A percentile compares a stretch with the other conserved stretches of the same genome.
Conservation (phyloP, 164 flowering plant genomes). For the Magnolia officinalis region DNA sequence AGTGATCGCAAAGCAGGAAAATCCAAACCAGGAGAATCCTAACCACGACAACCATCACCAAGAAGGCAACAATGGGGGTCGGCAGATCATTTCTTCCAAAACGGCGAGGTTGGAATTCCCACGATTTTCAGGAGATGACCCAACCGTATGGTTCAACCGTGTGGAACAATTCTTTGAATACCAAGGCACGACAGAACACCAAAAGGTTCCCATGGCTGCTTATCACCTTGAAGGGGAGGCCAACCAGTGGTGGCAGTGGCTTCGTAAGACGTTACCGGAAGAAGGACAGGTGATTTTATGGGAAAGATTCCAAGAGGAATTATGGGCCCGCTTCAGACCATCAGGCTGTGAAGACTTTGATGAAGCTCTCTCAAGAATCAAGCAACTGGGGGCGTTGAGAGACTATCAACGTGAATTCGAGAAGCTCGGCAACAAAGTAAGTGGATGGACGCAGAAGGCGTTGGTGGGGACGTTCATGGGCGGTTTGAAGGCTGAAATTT, state of each 20-base stretch:
- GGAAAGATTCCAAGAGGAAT: background rate
- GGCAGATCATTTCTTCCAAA: too few species aligned
- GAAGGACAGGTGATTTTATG: background rate
- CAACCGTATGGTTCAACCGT: background rate
- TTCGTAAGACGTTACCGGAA: background rate
- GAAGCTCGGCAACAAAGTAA: background rate
- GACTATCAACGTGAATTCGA: background rate
- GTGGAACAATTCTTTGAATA: conserved; percentile 3
- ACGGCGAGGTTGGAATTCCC: background rate
- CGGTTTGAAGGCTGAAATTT: too few species aligned
- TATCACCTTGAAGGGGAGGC: conserved; percentile 2
- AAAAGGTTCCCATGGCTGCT: background rate
- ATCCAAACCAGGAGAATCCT: too few species aligned
- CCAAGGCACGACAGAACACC: background rate
- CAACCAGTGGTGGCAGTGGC: conserved; percentile 8
- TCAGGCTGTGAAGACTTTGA: background rate
- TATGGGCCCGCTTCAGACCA: background rate
- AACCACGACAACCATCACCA: too few species aligned
- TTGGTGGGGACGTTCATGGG: background rate
- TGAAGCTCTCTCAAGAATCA: background rate
- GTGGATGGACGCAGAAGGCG: background rate
- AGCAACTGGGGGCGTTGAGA: background rate
- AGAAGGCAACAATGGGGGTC: too few species aligned
- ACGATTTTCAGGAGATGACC: background rate
- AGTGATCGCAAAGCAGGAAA: too few species aligned